These are phyloP conservation scores for Rhizopogon vulgaris DNA, from an alignment of 768 basidiomycete species.

Conservation along the genomic window DNA sequence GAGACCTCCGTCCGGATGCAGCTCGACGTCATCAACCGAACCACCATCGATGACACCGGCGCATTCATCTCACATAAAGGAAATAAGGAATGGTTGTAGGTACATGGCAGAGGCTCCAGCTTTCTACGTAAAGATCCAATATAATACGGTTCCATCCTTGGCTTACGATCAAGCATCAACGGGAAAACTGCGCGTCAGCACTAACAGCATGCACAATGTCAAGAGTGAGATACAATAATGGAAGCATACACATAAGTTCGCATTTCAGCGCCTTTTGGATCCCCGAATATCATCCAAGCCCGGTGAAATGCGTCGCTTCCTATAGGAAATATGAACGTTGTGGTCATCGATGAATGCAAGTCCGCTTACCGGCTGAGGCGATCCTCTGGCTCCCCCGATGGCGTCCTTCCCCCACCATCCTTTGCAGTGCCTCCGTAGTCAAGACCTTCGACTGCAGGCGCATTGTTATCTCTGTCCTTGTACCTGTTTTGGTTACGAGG, in stretches of 20 bases:
- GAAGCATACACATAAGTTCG: constrained; percentile 21
- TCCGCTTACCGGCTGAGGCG: constrained; percentile 48
- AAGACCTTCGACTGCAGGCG: constrained; percentile 81
- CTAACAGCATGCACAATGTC: constrained; percentile 1
- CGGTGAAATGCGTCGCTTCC: constrained; percentile 74
- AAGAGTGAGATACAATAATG: constrained; percentile 19
- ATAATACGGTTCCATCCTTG: neutral
- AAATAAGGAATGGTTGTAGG: constrained; percentile 19
- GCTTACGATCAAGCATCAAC: neutral
- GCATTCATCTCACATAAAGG: constrained; percentile 18
- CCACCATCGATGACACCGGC: constrained; percentile 10
- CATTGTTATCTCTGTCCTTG: constrained; percentile 82
- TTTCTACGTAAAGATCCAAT: neutral
- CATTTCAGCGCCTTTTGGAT: constrained; percentile 62
- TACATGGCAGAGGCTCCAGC: neutral
- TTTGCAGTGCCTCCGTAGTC: constrained; percentile 70
- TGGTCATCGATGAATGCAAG: neutral
- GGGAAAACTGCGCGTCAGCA: neutral
- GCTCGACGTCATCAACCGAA: constrained; percentile 11
- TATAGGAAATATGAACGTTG: constrained; percentile 19
- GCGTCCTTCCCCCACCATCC: constrained; percentile 41
- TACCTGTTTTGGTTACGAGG: constrained; percentile 87
- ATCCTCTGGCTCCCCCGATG: constrained; percentile 65
- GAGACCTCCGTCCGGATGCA: constrained; percentile 11
- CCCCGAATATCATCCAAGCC: constrained; percentile 60